Conservation (phyloP, 768 basidiomycete species). For the Collybiopsis luxurians region DNA sequence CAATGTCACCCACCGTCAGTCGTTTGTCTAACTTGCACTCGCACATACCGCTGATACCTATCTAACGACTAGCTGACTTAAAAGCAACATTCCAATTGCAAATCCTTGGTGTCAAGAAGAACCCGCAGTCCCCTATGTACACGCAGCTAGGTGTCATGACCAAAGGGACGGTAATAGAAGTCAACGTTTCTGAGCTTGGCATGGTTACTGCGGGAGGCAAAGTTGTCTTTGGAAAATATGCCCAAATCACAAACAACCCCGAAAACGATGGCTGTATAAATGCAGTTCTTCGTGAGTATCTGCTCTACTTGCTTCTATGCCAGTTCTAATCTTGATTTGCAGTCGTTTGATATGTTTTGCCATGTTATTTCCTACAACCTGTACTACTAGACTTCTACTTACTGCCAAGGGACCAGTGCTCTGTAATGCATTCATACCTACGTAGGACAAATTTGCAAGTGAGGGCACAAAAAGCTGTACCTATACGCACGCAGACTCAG, state of each 20-base stretch:
- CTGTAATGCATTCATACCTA: too few relatives aligned
- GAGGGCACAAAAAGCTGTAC: too few relatives aligned
- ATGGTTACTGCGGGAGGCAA: slow-evolving; percentile 98
- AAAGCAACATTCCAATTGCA: slow-evolving; percentile 99
- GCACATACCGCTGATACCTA: neutral
- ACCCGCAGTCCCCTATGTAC: slow-evolving; percentile 98
- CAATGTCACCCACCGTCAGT: slow-evolving; percentile 95
- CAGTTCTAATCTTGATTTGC: neutral
- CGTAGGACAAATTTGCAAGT: too few relatives aligned
- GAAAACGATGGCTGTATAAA: slow-evolving; percentile 98
- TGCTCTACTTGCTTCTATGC: neutral
- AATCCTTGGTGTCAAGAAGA: slow-evolving; percentile 98
- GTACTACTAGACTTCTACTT: neutral
- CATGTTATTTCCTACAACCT: neutral
- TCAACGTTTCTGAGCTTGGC: slow-evolving; percentile 97
- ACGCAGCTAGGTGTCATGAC: slow-evolving; percentile 96
- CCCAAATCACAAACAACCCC: slow-evolving; percentile 91
- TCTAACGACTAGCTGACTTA: slow-evolving; percentile 79
- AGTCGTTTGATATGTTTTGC: slow-evolving; percentile 3
- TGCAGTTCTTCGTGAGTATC: slow-evolving; percentile 78
- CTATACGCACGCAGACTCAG: too few relatives aligned
- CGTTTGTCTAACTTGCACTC: neutral
- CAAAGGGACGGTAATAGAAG: slow-evolving; percentile 97
- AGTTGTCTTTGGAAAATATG: slow-evolving; percentile 90
- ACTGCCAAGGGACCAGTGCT: too few relatives aligned